Conservation (phyloP, 2,329 filamentous ascomycete species). For the Rhinocladiella similis region DNA sequence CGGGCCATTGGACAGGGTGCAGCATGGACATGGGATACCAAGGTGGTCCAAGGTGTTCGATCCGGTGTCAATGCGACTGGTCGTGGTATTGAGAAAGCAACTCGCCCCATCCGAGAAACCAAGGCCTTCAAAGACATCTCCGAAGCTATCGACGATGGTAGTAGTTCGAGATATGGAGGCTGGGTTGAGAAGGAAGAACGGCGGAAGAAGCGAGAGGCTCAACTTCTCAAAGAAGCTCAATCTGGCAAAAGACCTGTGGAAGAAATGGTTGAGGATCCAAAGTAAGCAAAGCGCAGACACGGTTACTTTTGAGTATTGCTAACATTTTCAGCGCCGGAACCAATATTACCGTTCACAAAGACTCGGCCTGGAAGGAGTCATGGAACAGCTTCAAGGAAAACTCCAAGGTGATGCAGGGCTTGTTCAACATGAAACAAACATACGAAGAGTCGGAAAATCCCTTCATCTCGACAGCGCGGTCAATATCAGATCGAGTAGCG, state of each 20-base stretch:
- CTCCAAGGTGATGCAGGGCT: constrained; percentile 81
- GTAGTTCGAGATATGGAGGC: constrained; percentile 91
- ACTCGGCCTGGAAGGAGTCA: constrained; percentile 96
- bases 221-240: constrained; percentile 63
- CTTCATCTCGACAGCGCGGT: constrained; percentile 85
- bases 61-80: constrained; percentile 84
- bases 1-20: constrained; percentile 86
- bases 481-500: constrained; percentile 87
- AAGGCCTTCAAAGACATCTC: constrained; percentile 93
- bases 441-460: constrained; percentile 99
- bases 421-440: constrained; percentile 80
- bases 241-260: constrained; percentile 55
- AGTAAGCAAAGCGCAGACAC: constrained; percentile 60
- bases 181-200: constrained; percentile 98
- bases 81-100: constrained; percentile 88
- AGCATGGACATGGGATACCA: constrained; percentile 95
- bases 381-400: constrained; percentile 94
- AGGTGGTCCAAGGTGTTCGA: constrained; percentile 86
- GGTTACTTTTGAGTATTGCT: neutral
- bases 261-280: constrained; percentile 75
- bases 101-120: constrained; percentile 87
- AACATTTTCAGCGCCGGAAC: constrained; percentile 73
- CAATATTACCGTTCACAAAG: constrained; percentile 93
- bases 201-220: constrained; percentile 71
- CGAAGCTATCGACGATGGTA: constrained; percentile 94